phyloP scores from a whole-genome alignment of 106 monocot species.

The Iris macrosiphon region DNA sequence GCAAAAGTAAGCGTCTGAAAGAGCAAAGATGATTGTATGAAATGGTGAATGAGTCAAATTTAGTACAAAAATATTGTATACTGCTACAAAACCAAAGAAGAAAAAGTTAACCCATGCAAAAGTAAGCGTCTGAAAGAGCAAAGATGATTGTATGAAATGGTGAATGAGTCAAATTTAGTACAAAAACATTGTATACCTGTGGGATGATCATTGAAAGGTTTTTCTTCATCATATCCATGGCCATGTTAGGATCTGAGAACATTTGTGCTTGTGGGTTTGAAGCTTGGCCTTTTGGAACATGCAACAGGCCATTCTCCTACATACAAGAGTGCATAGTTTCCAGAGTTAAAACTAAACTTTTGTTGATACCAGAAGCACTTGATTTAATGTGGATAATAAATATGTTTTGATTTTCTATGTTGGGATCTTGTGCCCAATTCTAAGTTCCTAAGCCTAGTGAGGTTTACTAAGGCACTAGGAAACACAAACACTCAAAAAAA shows the following conservation, averaged over 20 bases:
- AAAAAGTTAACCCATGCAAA: constrained; percentile 99
- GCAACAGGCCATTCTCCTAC: constrained; percentile 92
- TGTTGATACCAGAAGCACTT: background rate
- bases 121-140: constrained; percentile 84
- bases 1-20: constrained; percentile 99
- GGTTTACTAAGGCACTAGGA: too few species aligned
- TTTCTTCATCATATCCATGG: constrained; percentile 99
- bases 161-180: background rate
- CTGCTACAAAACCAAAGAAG: constrained; percentile 70
- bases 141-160: background rate
- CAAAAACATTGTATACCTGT: constrained; percentile 45
- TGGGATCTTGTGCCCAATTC: too few species aligned
- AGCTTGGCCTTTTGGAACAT: constrained; percentile 90
- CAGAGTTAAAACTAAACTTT: too few species aligned
- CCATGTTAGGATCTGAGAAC: constrained; percentile 99
- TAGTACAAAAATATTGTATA: background rate
- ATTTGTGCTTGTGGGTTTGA: constrained; percentile 94
- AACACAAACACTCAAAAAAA: too few species aligned
- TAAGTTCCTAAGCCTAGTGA: too few species aligned
- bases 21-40: background rate
- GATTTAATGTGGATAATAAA: background rate
- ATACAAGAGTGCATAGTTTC: background rate
- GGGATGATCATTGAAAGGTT: constrained; percentile 99
- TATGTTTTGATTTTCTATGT: too few species aligned
- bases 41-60: background rate